Conservation (phyloP, 2,329 filamentous ascomycete species). For the Aspergillus awamori region DNA sequence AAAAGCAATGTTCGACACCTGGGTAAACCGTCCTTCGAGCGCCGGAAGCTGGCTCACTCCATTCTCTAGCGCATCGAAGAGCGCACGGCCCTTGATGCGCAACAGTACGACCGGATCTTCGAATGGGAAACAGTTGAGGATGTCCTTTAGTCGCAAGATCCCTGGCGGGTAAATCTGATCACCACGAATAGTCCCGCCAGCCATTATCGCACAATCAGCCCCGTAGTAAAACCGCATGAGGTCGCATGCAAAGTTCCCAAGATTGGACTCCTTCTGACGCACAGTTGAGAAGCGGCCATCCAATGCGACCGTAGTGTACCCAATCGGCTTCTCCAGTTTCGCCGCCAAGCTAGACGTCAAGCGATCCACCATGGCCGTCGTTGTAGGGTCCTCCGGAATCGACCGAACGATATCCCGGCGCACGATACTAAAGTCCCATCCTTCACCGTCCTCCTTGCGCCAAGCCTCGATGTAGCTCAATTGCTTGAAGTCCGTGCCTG, state of each 20-base stretch:
- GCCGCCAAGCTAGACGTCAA: slow-evolving; percentile 73
- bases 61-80: slow-evolving; percentile 83
- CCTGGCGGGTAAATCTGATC: slow-evolving; percentile 88
- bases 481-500: slow-evolving; percentile 89
- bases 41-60: slow-evolving; percentile 79
- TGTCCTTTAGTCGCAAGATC: slow-evolving; percentile 73
- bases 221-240: slow-evolving; percentile 83
- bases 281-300: slow-evolving; percentile 88
- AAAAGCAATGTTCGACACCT: slow-evolving; percentile 82
- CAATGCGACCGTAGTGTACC: slow-evolving; percentile 78
- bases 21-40: slow-evolving; percentile 80
- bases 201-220: slow-evolving; percentile 83
- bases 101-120: slow-evolving; percentile 86
- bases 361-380: slow-evolving; percentile 65
- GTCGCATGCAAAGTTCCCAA: slow-evolving; percentile 90
- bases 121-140: slow-evolving; percentile 90
- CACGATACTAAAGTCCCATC: slow-evolving; percentile 79
- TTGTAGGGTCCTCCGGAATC: slow-evolving; percentile 65
- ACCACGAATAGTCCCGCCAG: slow-evolving; percentile 80
- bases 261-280: slow-evolving; percentile 74
- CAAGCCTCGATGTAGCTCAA: slow-evolving; percentile 83
- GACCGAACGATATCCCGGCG: slow-evolving; percentile 72
- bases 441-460: slow-evolving; percentile 53
- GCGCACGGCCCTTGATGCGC: slow-evolving; percentile 68
- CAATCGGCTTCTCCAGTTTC: slow-evolving; percentile 79